Evolutionary conservation across 2,329 filamentous ascomycete genomes (phyloP).

Genomic region (Diaporthe ilicicola): DNA sequence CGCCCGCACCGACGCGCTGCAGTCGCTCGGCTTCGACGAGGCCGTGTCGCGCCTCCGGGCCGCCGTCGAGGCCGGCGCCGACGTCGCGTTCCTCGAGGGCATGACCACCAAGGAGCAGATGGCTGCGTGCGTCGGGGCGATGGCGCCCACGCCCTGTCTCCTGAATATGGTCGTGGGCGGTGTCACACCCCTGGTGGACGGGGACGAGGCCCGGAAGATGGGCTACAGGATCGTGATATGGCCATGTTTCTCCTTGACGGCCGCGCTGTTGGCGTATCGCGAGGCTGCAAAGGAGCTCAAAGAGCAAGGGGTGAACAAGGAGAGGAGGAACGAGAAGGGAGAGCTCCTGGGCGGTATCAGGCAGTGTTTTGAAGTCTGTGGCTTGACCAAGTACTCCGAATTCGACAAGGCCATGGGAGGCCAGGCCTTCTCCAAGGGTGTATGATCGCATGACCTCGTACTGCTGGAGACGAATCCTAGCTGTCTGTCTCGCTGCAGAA

Average conservation of each 20-base stretch:
- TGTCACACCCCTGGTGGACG: constrained; percentile 43
- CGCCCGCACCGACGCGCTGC: constrained; percentile 69
- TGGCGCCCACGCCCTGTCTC: constrained; percentile 42
- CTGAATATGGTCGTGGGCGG: constrained; percentile 45
- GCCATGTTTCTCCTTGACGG: constrained; percentile 43
- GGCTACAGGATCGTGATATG: constrained; percentile 45
- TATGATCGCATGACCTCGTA: constrained; percentile 25
- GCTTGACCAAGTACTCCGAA: constrained; percentile 39
- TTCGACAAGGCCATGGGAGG: constrained; percentile 43
- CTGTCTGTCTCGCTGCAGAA: too few species aligned
- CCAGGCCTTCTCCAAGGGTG: constrained; percentile 40
- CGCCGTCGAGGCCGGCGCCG: constrained; percentile 64
- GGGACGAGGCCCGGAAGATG: constrained; percentile 39
- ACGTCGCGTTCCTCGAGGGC: constrained; percentile 69
- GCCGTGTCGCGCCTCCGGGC: constrained; percentile 58
- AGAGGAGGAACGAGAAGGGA: constrained; percentile 38
- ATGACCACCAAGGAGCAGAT: constrained; percentile 58
- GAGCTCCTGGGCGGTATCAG: constrained; percentile 40
- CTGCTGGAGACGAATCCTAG: too few species aligned
- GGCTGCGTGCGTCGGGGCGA: constrained; percentile 26
- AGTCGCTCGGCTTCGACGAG: constrained; percentile 64
- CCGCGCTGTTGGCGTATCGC: constrained; percentile 42
- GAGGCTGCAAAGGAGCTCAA: constrained; percentile 43
- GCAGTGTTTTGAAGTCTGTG: constrained; percentile 43
- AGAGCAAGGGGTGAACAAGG: constrained; percentile 42